Evolutionary conservation across 2,329 filamentous ascomycete species (phyloP), one percentile per base, ranked within the genome.

Genomic region (Aspergillus sp.): DNA sequence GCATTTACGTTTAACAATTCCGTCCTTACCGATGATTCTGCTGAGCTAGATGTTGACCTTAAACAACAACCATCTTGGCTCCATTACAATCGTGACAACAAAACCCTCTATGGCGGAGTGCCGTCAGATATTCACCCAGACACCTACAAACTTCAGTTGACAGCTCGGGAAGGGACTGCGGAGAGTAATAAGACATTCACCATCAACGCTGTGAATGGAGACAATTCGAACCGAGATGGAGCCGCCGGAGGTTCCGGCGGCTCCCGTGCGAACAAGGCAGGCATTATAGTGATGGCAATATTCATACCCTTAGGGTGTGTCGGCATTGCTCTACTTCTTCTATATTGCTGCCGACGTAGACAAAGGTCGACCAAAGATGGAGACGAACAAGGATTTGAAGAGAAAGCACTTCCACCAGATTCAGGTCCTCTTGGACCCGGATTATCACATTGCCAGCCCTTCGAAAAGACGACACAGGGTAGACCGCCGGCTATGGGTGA

Each of bases 61-160:
- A 76, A 74, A 13, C 50, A 63, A 4, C 59, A 74, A 13, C 66
- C 80, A 3, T 70, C 75, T 13, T 83, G 82, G 80, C 72, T 85
- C n/a, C 66, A 71, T 1, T 85, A 82, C 64, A 76, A 83, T 59
- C 53, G 75, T 15, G 63, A 59, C 9, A 78, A 73, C 24, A 72
- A 77, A 44, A 75, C 73, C 3, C 72, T 85, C 2, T 69, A 70
- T n/a, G 83, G 83, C 13, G 75, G 73, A n/a, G 75, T 83, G 9
- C 82, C 82, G 0, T 62, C 68, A 1, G 69, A 74, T 49, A 57
- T 76, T 5, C 61, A 71, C 6, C 69, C 79, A 2, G 67, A 74
- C 37, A 71, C 72, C 8, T 70, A 80, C 19, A 67, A 72, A 17
- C 75, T 79, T 20, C 78, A 73, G 12, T 58, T 85, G 37, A 79